These are phyloP conservation scores for Millerozyma miso DNA, from an alignment of 805 yeast species.

Conservation along the genomic window DNA sequence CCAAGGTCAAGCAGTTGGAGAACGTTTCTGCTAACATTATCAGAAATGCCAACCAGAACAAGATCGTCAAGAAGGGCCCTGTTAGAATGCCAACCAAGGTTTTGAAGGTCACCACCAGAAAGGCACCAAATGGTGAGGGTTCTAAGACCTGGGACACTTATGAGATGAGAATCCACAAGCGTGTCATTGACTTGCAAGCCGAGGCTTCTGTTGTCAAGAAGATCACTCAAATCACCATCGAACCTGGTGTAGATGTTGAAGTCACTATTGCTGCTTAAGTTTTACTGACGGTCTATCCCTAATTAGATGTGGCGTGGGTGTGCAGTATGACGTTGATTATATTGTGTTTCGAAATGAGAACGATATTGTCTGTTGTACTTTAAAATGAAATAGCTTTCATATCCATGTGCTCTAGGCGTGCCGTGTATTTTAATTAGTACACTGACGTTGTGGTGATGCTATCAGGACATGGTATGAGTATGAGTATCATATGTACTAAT, in stretches of 20 bases:
- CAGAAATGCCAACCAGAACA: slow-evolving; percentile 76
- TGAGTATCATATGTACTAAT: background rate
- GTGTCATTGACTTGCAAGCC: slow-evolving; percentile 97
- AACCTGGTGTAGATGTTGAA: slow-evolving; percentile 99
- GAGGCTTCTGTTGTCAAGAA: slow-evolving; percentile 91
- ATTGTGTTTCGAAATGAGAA: too few relatives aligned
- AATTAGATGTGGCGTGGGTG: background rate
- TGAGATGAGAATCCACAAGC: slow-evolving; percentile 99
- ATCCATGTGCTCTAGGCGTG: slow-evolving; percentile 58
- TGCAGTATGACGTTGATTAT: background rate
- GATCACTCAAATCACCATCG: slow-evolving; percentile 96
- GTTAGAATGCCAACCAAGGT: slow-evolving; percentile 99
- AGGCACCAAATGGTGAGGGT: slow-evolving; percentile 99
- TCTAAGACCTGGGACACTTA: slow-evolving; percentile 99
- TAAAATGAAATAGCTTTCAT: slow-evolving; percentile 7
- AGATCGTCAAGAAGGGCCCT: slow-evolving; percentile 95
- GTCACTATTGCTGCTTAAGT: slow-evolving; percentile 82
- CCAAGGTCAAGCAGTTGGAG: slow-evolving; percentile 98
- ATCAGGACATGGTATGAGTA: slow-evolving; percentile 45
- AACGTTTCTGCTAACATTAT: slow-evolving; percentile 90
- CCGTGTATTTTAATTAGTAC: slow-evolving; percentile 43
- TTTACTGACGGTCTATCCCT: slow-evolving; percentile 4
- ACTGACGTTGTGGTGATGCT: slow-evolving; percentile 60
- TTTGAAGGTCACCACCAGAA: slow-evolving; percentile 97
- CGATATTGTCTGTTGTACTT: background rate